These are phyloP conservation scores for Cyberlindnera petersonii DNA, from an alignment of 805 yeast genomes.

Conservation along the genomic window DNA sequence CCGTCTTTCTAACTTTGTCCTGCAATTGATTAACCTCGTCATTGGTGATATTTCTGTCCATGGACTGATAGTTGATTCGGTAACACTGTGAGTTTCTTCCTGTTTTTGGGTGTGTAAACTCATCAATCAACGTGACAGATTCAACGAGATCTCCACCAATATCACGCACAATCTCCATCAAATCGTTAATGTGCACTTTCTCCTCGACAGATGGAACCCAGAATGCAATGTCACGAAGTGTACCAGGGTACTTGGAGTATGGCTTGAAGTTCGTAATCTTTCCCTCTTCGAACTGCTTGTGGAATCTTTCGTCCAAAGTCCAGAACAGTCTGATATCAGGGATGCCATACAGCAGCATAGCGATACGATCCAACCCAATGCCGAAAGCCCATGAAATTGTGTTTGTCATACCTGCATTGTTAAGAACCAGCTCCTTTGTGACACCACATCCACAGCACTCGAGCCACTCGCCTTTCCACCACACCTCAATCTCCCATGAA, in stretches of 20 bases:
- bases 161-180: conserved; percentile 87
- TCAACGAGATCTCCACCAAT: conserved; percentile 87
- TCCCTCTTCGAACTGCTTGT: conserved; percentile 63
- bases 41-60: conserved; percentile 89
- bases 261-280: conserved; percentile 72
- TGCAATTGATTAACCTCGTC: conserved; percentile 79
- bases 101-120: conserved; percentile 81
- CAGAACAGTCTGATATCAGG: conserved; percentile 95
- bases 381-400: conserved; percentile 98
- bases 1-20: conserved; percentile 53
- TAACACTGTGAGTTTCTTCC: conserved; percentile 77
- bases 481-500: conserved; percentile 96
- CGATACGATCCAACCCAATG: conserved; percentile 88
- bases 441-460: conserved; percentile 97
- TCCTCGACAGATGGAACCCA: conserved; percentile 60
- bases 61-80: conserved; percentile 87
- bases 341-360: conserved; percentile 91
- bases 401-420: conserved; percentile 63
- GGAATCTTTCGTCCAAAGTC: conserved; percentile 78
- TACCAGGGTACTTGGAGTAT: conserved; percentile 87
- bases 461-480: conserved; percentile 98
- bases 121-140: conserved; percentile 74
- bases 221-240: conserved; percentile 83
- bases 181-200: conserved; percentile 72
- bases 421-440: conserved; percentile 72